Evolutionary conservation across 2,329 filamentous ascomycete species (phyloP).

Genomic region (Passalora sequoiae): DNA sequence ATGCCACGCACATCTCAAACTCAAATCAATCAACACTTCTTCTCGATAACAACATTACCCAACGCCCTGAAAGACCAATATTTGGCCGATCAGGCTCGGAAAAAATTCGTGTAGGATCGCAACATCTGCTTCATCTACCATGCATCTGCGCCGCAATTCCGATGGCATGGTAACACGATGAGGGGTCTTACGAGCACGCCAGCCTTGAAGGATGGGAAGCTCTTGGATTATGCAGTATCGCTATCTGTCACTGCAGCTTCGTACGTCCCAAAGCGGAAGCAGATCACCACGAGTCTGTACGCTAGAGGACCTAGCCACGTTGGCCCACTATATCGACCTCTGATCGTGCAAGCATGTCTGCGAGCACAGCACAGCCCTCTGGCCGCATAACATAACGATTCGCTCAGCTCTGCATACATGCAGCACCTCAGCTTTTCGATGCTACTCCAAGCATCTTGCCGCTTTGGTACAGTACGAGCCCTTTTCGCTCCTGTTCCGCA

Average conservation of each 20-base stretch:
- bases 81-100: background rate
- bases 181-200: background rate
- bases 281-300: background rate
- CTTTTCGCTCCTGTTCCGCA: background rate
- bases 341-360: too few species aligned
- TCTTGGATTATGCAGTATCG: background rate
- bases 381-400: background rate
- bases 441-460: background rate
- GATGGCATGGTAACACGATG: background rate
- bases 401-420: too few species aligned
- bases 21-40: too few species aligned
- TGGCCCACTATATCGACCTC: background rate
- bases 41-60: too few species aligned
- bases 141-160: background rate
- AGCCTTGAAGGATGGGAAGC: background rate
- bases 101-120: too few species aligned
- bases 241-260: background rate
- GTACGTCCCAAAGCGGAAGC: background rate
- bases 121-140: too few species aligned
- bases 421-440: background rate
- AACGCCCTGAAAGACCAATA: too few species aligned
- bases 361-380: background rate
- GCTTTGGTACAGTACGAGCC: background rate
- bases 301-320: background rate
- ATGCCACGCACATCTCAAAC: too few species aligned